Percentiles rank a stretch among this genome's conserved stretches.
Conservation (phyloP, 2,329 filamentous ascomycete species). For the Neonectria hederae region DNA sequence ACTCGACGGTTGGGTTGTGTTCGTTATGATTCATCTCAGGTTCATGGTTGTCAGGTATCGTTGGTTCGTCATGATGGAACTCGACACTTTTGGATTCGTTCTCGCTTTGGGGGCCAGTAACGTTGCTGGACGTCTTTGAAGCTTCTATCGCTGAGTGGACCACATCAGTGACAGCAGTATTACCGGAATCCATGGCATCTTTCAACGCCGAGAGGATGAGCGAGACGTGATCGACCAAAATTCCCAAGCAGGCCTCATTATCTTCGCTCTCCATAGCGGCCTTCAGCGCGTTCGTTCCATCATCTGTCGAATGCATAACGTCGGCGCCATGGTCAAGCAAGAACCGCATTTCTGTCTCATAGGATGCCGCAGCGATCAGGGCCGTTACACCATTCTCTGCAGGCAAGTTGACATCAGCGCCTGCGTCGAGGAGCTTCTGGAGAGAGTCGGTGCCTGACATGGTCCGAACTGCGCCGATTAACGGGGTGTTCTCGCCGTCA, state of each 20-base stretch:
- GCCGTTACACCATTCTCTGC: not conserved
- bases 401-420: not conserved
- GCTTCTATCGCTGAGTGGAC: not conserved
- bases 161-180: not conserved
- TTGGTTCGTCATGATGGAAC: not conserved
- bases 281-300: not conserved
- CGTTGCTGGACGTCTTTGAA: not conserved
- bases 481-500: not conserved
- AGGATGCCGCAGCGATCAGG: not conserved
- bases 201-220: not conserved
- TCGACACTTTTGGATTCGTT: not conserved
- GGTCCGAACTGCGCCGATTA: not conserved
- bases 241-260: not conserved
- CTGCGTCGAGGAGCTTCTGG: not conserved
- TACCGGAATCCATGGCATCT: not conserved
- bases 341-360: not conserved
- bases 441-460: not conserved
- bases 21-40: not conserved
- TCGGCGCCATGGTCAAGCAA: not conserved
- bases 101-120: not conserved
- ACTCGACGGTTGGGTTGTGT: not conserved
- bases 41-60: not conserved
- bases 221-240: not conserved
- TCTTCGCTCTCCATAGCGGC: not conserved
- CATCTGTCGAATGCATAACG: not conserved